Evolutionary conservation across 805 yeast genomes (phyloP).

Genomic region (Cyberlindnera amylophila): DNA sequence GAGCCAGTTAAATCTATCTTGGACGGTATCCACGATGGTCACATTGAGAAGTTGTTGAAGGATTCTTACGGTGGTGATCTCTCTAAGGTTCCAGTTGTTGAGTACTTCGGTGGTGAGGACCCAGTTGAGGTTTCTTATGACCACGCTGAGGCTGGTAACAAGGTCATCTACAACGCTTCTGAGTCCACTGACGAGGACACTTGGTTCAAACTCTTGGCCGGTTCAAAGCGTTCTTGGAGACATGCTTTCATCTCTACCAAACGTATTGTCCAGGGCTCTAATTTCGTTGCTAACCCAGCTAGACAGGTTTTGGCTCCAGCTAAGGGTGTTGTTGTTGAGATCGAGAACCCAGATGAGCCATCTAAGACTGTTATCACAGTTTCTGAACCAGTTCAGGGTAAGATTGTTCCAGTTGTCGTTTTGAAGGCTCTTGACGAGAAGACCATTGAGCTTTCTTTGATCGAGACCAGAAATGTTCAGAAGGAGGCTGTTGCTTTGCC

Average conservation of each 20-base stretch:
- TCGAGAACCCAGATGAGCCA: conserved; percentile 48
- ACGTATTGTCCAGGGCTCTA: conserved; percentile 80
- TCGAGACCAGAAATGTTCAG: conserved; percentile 86
- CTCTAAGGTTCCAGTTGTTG: conserved; percentile 78
- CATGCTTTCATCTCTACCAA: conserved; percentile 80
- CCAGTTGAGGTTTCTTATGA: conserved; percentile 38
- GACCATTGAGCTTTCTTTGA: conserved; percentile 65
- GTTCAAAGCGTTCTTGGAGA: conserved; percentile 78
- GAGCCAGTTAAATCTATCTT: conserved; percentile 91
- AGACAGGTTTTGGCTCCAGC: conserved; percentile 78
- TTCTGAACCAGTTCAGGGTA: conserved; percentile 71
- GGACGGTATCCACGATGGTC: conserved; percentile 88
- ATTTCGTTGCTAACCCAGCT: conserved; percentile 75
- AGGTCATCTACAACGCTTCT: conserved; percentile 37
- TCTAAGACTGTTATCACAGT: conserved; percentile 59
- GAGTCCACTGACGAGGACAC: conserved; percentile 31
- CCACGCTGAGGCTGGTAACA: conserved; percentile 31
- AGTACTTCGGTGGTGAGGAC: conserved; percentile 75
- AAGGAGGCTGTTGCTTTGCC: conserved; percentile 69
- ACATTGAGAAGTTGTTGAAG: conserved; percentile 61
- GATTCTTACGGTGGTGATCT: conserved; percentile 71
- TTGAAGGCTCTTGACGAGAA: conserved; percentile 48
- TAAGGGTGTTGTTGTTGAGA: conserved; percentile 56
- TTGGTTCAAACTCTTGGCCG: conserved; percentile 85
- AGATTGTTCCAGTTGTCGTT: conserved; percentile 59